A percentile compares a stretch with the other conserved stretches of the same genome.
Evolutionary conservation across 768 basidiomycete species (phyloP).

Genomic region (Clathrus columnatus): DNA sequence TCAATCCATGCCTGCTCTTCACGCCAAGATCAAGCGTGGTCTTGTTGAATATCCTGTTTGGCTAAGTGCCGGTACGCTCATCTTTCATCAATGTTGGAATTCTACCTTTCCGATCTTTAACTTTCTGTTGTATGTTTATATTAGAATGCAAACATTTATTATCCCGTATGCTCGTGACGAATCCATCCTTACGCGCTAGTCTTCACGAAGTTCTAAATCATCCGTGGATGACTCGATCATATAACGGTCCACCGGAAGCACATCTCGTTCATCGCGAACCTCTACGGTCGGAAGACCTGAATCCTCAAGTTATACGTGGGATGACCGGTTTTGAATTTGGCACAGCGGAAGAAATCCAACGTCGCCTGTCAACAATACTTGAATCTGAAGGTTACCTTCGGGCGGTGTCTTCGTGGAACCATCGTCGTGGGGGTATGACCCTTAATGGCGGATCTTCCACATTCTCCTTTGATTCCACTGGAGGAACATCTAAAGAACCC

Average conservation of each 20-base stretch:
- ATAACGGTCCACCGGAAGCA: slow-evolving; percentile 65
- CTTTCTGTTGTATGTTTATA: background rate
- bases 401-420: slow-evolving; percentile 72
- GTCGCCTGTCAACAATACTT: slow-evolving; percentile 60
- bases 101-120: slow-evolving; percentile 24
- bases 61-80: slow-evolving; percentile 75
- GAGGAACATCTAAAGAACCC: slow-evolving; percentile 6
- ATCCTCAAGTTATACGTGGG: slow-evolving; percentile 72
- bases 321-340: slow-evolving; percentile 99
- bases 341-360: slow-evolving; percentile 75
- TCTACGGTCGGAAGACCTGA: slow-evolving; percentile 80
- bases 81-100: background rate
- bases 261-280: slow-evolving; percentile 88
- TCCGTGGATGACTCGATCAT: slow-evolving; percentile 91
- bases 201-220: slow-evolving; percentile 80
- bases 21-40: slow-evolving; percentile 98
- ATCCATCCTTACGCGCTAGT: slow-evolving; percentile 74
- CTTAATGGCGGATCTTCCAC: slow-evolving; percentile 32
- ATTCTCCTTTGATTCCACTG: slow-evolving; percentile 43
- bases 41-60: slow-evolving; percentile 96
- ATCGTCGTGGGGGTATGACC: slow-evolving; percentile 18
- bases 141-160: slow-evolving; percentile 87
- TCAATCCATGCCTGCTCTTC: slow-evolving; percentile 97
- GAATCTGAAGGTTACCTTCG: slow-evolving; percentile 69
- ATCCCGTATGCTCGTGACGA: slow-evolving; percentile 93